A percentile compares a stretch with the other conserved stretches of the same genome.
Evolutionary conservation across 257 asterid species (phyloP).

Genomic region (Solanum dulcamara): DNA sequence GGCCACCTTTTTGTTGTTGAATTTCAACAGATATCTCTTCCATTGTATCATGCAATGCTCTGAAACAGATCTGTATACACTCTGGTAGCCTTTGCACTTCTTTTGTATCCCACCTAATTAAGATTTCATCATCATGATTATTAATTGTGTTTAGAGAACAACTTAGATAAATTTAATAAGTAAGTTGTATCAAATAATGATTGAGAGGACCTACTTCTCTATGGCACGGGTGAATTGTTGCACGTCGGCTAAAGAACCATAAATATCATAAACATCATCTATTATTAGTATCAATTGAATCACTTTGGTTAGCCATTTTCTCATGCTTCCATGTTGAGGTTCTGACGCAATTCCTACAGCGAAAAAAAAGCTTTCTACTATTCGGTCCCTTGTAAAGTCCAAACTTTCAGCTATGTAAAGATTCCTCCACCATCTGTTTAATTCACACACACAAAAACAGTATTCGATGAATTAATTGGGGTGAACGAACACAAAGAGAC

Average conservation of each 20-base stretch:
- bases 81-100: conserved; percentile 29
- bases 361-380: conserved; percentile 42
- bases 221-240: conserved; percentile 36
- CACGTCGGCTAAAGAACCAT: conserved; percentile 35
- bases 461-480: neutral
- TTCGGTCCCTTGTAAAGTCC: conserved; percentile 39
- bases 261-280: conserved; percentile 50
- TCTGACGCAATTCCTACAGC: conserved; percentile 45
- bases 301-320: conserved; percentile 49
- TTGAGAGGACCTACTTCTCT: conserved; percentile 12
- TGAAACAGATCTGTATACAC: conserved; percentile 29
- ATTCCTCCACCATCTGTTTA: conserved; percentile 46
- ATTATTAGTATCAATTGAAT: conserved; percentile 22
- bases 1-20: conserved; percentile 30
- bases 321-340: conserved; percentile 25
- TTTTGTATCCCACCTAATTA: conserved; percentile 37
- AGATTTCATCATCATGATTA: neutral
- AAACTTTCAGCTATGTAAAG: conserved; percentile 19
- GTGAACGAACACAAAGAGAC: neutral
- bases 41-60: conserved; percentile 19
- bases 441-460: neutral
- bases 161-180: neutral
- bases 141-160: neutral
- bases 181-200: too few relatives aligned
- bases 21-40: conserved; percentile 27